phyloP scores from a whole-genome alignment of 164 flowering plant species.

The Magnolia changhungtana region DNA sequence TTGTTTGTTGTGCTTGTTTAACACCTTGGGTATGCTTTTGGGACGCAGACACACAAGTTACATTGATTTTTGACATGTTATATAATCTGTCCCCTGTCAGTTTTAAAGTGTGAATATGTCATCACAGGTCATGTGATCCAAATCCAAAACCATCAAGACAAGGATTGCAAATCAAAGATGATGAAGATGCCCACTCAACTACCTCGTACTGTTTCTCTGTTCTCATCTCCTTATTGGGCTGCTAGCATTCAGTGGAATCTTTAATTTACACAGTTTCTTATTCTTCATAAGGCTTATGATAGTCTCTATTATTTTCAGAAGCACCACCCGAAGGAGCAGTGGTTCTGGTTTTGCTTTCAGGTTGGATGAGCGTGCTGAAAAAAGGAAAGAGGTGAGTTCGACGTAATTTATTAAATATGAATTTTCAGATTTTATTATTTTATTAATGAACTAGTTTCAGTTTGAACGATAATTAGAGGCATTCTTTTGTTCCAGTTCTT shows the following conservation, averaged over 20 bases:
- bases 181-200: conserved; percentile 55
- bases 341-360: conserved; percentile 62
- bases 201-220: conserved; percentile 46
- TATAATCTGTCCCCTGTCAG: not conserved
- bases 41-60: not conserved
- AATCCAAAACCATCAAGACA: conserved; percentile 23
- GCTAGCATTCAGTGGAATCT: not conserved
- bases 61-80: not conserved
- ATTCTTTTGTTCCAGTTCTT: conserved; percentile 45
- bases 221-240: not conserved
- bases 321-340: conserved; percentile 42
- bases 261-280: not conserved
- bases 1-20: not conserved
- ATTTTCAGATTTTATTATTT: not conserved
- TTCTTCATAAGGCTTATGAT: not conserved
- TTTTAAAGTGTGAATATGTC: conserved; percentile 1
- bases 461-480: not conserved
- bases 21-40: not conserved
- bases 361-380: conserved; percentile 87
- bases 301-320: conserved; percentile 25
- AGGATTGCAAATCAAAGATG: conserved; percentile 32
- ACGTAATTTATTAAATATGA: not conserved
- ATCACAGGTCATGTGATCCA: conserved; percentile 36
- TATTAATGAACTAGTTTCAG: not conserved
- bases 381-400: conserved; percentile 63